A percentile compares a stretch with the other conserved stretches of the same genome.
Evolutionary conservation across 2,329 filamentous ascomycete species (phyloP).

Genomic region (Diaporthe destruens): DNA sequence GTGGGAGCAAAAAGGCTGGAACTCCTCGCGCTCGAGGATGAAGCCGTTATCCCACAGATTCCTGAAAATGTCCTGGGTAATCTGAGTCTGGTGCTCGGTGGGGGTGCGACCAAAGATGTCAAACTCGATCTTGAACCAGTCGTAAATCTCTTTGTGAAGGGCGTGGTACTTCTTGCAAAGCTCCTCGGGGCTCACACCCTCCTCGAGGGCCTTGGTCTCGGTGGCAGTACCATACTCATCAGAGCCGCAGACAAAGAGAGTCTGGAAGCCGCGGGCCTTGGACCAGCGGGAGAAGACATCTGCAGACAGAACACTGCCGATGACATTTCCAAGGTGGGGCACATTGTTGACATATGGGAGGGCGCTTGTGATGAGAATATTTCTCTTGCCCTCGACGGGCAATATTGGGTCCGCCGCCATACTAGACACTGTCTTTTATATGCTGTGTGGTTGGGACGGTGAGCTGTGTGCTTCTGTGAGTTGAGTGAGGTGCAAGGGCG

Average conservation of each 20-base stretch:
- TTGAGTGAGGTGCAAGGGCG: conserved; percentile 6
- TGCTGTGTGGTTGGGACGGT: neutral
- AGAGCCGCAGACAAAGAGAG: conserved; percentile 86
- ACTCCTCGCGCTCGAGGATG: conserved; percentile 87
- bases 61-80: conserved; percentile 90
- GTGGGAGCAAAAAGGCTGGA: conserved; percentile 83
- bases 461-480: neutral
- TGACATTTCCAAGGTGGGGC: conserved; percentile 89
- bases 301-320: conserved; percentile 88
- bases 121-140: conserved; percentile 96
- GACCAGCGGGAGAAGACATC: conserved; percentile 88
- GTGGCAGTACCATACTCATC: conserved; percentile 98
- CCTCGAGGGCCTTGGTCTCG: conserved; percentile 94
- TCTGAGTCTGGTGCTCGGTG: conserved; percentile 88
- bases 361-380: conserved; percentile 92
- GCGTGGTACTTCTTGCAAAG: conserved; percentile 94
- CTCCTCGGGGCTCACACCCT: conserved; percentile 83
- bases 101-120: conserved; percentile 96
- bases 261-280: conserved; percentile 82
- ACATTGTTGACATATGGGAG: conserved; percentile 86
- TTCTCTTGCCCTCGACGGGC: conserved; percentile 80
- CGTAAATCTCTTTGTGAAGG: conserved; percentile 90
- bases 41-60: conserved; percentile 91
- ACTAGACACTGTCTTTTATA: neutral
- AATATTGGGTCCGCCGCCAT: conserved; percentile 61